phyloP scores from a whole-genome alignment of 495 filamentous ascomycete species.

The Durotheca rogersii region DNA sequence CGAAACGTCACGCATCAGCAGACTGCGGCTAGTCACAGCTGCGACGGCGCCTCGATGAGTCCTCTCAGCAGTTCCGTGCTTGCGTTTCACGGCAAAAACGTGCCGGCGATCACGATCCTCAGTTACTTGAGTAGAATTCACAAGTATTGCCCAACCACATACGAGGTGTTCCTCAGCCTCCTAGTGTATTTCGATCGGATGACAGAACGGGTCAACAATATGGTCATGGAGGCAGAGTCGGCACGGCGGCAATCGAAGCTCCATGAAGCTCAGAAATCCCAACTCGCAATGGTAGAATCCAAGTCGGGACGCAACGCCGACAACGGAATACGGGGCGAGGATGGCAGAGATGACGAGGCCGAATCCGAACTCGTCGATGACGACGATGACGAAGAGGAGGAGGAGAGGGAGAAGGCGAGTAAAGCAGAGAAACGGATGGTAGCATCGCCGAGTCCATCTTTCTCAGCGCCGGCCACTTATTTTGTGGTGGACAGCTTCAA shows the following conservation, averaged over 20 bases:
- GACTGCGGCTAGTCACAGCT: slow-evolving; percentile 48
- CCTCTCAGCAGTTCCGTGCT: slow-evolving; percentile 86
- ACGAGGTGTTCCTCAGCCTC: slow-evolving; percentile 94
- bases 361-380: slow-evolving; percentile 46
- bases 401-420: slow-evolving; percentile 3
- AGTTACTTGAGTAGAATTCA: slow-evolving; percentile 97
- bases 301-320: slow-evolving; percentile 20
- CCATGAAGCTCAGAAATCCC: slow-evolving; percentile 25
- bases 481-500: slow-evolving; percentile 99
- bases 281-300: background rate
- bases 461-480: slow-evolving; percentile 60
- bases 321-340: slow-evolving; percentile 41
- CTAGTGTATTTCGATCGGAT: slow-evolving; percentile 98
- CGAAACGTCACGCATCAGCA: slow-evolving; percentile 50
- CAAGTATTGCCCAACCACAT: slow-evolving; percentile 98
- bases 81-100: slow-evolving; percentile 99
- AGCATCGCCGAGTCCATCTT: slow-evolving; percentile 33
- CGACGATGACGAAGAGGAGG: slow-evolving; percentile 36
- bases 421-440: slow-evolving; percentile 17
- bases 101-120: slow-evolving; percentile 93
- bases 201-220: slow-evolving; percentile 88
- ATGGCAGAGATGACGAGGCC: slow-evolving; percentile 34
- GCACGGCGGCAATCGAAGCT: slow-evolving; percentile 30
- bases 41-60: slow-evolving; percentile 66
- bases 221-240: slow-evolving; percentile 49